phyloP scores from a whole-genome alignment of 805 yeast species.

The Kregervanrija pseudodelftensis region DNA sequence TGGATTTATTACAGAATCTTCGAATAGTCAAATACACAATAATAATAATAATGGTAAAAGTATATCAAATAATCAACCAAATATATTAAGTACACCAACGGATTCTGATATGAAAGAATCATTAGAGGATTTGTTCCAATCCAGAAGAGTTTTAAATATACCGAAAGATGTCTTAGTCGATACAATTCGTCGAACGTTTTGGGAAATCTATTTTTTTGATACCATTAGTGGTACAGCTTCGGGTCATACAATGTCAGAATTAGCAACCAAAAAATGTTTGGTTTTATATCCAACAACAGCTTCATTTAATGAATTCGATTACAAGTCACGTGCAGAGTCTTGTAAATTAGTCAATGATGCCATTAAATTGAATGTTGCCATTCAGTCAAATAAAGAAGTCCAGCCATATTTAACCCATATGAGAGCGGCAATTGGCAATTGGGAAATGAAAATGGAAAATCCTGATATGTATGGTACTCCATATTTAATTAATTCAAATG shows the following conservation, averaged over 20 bases:
- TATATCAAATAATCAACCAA: slow-evolving; percentile 1
- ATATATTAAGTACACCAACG: slow-evolving; percentile 13
- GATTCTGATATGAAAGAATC: slow-evolving; percentile 14
- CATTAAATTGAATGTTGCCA: slow-evolving; percentile 39
- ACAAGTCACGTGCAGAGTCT: slow-evolving; percentile 37
- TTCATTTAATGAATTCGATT: slow-evolving; percentile 34
- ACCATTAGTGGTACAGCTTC: slow-evolving; percentile 49
- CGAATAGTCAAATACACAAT: not conserved
- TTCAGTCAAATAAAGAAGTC: slow-evolving; percentile 33
- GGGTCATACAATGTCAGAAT: slow-evolving; percentile 35
- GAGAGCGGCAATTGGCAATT: slow-evolving; percentile 41
- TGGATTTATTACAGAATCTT: slow-evolving; percentile 22
- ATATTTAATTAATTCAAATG: slow-evolving; percentile 34
- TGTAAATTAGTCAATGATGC: slow-evolving; percentile 44
- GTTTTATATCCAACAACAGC: slow-evolving; percentile 35
- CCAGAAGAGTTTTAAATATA: slow-evolving; percentile 16
- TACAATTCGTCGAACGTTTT: slow-evolving; percentile 38
- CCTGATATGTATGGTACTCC: slow-evolving; percentile 38
- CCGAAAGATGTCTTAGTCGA: slow-evolving; percentile 22
- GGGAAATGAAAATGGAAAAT: slow-evolving; percentile 41
- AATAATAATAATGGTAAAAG: not conserved
- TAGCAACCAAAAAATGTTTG: slow-evolving; percentile 31
- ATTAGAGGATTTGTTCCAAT: slow-evolving; percentile 8
- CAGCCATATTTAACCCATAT: slow-evolving; percentile 31
- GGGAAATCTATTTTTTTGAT: slow-evolving; percentile 48